phyloP scores from a whole-genome alignment of 176 grass and related monocot species.

The Puccinellia tenuiflora region DNA sequence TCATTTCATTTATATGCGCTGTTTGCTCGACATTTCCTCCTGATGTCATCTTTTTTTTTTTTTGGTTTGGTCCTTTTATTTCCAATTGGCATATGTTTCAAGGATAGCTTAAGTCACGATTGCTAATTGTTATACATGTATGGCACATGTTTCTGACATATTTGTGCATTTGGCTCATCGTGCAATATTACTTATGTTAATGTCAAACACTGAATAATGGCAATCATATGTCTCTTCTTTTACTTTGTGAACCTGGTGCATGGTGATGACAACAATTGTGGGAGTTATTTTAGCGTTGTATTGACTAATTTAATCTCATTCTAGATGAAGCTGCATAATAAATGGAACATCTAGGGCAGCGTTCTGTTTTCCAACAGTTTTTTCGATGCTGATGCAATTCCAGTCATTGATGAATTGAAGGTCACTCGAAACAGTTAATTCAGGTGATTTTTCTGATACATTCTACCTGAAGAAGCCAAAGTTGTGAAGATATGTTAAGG shows the following conservation, averaged over 20 bases:
- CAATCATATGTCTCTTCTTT: background rate
- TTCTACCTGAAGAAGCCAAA: constrained; percentile 29
- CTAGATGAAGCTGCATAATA: constrained; percentile 33
- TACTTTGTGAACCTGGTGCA: background rate
- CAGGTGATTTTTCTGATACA: constrained; percentile 26
- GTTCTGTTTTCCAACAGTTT: constrained; percentile 9
- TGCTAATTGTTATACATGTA: background rate
- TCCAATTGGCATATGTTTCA: background rate
- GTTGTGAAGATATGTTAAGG: constrained; percentile 46
- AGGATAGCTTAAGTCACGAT: background rate
- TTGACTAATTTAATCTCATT: constrained; percentile 23
- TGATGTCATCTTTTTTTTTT: background rate
- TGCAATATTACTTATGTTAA: constrained; percentile 9
- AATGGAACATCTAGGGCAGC: constrained; percentile 18
- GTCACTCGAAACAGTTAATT: constrained; percentile 29
- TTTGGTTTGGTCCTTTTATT: background rate
- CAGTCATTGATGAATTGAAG: constrained; percentile 19
- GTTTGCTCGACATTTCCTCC: background rate
- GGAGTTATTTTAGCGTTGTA: background rate
- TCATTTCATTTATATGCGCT: background rate
- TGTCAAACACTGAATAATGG: background rate
- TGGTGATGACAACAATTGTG: background rate
- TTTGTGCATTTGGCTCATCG: background rate
- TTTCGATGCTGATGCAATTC: constrained; percentile 38
- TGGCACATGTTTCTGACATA: background rate